Conservation (phyloP, 2,329 filamentous ascomycete genomes). For the Atkinsonella texensis region DNA sequence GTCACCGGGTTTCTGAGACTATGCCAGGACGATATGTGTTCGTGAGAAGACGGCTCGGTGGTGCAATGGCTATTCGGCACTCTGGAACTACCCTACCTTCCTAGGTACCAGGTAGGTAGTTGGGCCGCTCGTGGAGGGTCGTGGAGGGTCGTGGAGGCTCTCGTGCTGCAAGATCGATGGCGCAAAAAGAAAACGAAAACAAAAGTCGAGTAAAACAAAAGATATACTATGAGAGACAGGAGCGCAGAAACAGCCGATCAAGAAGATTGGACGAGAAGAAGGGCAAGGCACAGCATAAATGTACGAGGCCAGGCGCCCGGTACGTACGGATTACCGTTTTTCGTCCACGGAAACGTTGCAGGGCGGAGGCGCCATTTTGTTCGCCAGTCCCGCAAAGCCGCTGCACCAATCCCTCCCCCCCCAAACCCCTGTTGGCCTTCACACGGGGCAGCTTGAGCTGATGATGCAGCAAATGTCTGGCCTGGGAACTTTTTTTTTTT, state of each 20-base stretch:
- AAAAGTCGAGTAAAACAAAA: not conserved
- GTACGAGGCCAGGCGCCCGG: not conserved
- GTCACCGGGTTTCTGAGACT: conserved; percentile 4
- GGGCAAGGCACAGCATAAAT: not conserved
- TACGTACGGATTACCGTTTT: not conserved
- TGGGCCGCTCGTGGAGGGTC: not conserved
- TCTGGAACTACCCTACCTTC: not conserved
- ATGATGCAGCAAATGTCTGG: no score
- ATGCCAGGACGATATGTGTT: not conserved
- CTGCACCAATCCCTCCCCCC: no score
- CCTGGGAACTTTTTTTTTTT: no score
- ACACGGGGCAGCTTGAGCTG: no score
- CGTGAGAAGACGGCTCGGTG: conserved; percentile 4
- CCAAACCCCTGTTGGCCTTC: no score
- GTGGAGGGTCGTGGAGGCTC: not conserved
- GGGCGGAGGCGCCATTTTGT: not conserved
- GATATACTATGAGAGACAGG: no score
- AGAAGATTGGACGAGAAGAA: not conserved
- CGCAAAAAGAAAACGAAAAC: not conserved
- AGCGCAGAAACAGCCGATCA: not conserved
- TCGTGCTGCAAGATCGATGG: not conserved
- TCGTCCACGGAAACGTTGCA: not conserved
- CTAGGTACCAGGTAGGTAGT: not conserved
- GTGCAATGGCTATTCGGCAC: conserved; percentile 2
- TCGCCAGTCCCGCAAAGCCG: not conserved